Percentiles rank a stretch among this genome's conserved stretches.
These are phyloP conservation scores for Hibiscus syriacus DNA, from an alignment of 345 rosid genomes.

Conservation along the genomic window DNA sequence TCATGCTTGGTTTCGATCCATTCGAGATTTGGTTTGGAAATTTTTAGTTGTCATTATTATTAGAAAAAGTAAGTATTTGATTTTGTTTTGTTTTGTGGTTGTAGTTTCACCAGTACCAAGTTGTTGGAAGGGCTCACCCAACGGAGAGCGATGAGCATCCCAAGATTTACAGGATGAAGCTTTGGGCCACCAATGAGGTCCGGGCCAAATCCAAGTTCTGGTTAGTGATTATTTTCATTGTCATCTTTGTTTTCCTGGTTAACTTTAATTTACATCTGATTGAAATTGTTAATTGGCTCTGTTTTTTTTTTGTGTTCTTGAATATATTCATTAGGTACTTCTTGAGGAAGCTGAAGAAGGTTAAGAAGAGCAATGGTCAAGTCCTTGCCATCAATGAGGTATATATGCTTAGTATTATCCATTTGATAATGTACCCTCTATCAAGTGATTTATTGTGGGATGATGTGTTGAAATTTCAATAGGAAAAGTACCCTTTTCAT, in stretches of 20 bases:
- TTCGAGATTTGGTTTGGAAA: too few relatives aligned
- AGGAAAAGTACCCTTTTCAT: neutral
- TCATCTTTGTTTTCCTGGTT: neutral
- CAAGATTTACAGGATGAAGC: slow-evolving; percentile 49
- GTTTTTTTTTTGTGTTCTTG: neutral
- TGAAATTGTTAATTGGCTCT: neutral
- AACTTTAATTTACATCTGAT: neutral
- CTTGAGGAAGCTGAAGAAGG: slow-evolving; percentile 37
- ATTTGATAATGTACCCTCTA: neutral
- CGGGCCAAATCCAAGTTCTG: slow-evolving; percentile 60
- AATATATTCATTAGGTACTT: slow-evolving; percentile 24
- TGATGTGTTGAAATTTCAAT: neutral
- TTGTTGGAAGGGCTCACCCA: slow-evolving; percentile 65
- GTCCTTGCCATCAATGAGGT: slow-evolving; percentile 46
- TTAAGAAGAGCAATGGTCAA: slow-evolving; percentile 46
- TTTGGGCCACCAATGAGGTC: slow-evolving; percentile 64
- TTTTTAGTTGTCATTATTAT: neutral
- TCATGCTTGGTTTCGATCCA: neutral
- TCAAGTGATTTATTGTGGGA: neutral
- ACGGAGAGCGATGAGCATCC: slow-evolving; percentile 48
- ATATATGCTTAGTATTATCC: neutral
- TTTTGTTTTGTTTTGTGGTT: neutral
- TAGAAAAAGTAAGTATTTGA: neutral
- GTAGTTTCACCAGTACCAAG: slow-evolving; percentile 64
- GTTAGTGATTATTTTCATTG: slow-evolving; percentile 15